Base-by-base conservation (phyloP, 2,329 filamentous ascomycete species). In the Clonostachys rosea region DNA sequence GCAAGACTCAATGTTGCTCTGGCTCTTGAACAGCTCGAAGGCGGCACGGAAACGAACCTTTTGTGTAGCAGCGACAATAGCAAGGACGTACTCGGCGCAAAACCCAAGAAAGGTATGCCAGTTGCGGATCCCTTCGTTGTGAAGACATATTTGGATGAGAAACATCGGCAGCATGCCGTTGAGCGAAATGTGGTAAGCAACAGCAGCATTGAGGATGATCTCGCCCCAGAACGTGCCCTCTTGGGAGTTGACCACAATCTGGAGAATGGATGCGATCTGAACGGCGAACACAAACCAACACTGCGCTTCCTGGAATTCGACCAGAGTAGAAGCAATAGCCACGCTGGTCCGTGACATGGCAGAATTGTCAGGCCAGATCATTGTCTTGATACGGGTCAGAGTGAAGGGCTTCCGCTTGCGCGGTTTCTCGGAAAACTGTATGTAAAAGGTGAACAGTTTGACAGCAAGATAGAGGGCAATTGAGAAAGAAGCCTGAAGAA, bases 101-200 rank as follows among this genome's bases (percentile, higher is more conserved):
- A 68, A 68, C n/a, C 65, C 65, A 8, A 68, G 45, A 44, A 68
- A 68, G 2, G 65, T 68, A 39, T 68, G 65, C 65, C 65, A 68
- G 46, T 67, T 68, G 33, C 64, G 62, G 36, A 68, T 68, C 13
- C 65, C 65, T 42, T 68, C 65, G 42, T 66, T 61, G 47, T 68
- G 65, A 34, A 68, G 56, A 47, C 63, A 66, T 6, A 68, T 52
- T 52, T 68, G 65, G 6, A 67, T 53, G 1, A 68, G 56, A 30
- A 68, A 63, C 60, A 68, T 68, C 44, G 65, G 62, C 20, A 68
- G 48, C 5, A 68, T 55, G 5, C 65, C 65, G 44, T 67, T 68
- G 37, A 64, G 63, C 16, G 59, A 64, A 40, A 68, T 57, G 45
- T 68, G 65, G 37, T 61, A 68, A 5, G 64, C 65, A 33, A 67